Percentiles rank a stretch among this genome's conserved stretches.
Conservation (phyloP, 2,329 filamentous ascomycete species). For the Venturia asperata region DNA sequence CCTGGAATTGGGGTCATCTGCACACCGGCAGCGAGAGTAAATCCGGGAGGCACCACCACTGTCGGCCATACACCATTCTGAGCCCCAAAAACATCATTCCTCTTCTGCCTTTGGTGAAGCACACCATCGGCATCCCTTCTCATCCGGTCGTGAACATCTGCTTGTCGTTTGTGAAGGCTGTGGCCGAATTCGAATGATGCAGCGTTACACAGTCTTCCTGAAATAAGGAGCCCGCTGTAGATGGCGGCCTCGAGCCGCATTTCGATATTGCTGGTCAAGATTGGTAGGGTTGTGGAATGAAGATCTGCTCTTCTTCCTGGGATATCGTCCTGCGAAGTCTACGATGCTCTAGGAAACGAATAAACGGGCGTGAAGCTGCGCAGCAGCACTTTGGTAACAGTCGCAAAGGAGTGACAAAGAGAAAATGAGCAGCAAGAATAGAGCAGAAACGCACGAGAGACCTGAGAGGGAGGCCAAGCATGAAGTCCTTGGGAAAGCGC, state of each 20-base stretch:
- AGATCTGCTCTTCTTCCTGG: not conserved
- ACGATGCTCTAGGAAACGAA: conserved; percentile 1
- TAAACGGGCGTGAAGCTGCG: conserved; percentile 15
- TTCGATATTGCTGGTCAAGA: conserved; percentile 15
- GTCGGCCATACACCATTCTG: conserved; percentile 19
- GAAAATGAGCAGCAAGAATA: conserved; percentile 2
- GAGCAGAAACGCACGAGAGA: conserved; percentile 3
- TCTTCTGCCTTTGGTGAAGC: conserved; percentile 12
- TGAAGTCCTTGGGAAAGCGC: conserved; percentile 11
- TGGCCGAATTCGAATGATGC: conserved; percentile 2
- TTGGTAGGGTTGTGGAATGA: not conserved
- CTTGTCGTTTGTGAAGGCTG: conserved; percentile 13
- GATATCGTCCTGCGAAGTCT: conserved; percentile 16
- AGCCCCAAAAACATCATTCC: conserved; percentile 18
- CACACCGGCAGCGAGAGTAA: conserved; percentile 18
- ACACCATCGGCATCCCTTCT: conserved; percentile 16
- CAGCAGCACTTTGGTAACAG: conserved; percentile 14
- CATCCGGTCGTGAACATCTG: conserved; percentile 14
- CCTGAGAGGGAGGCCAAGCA: conserved; percentile 8
- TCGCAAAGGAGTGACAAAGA: conserved; percentile 15
- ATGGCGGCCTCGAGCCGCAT: conserved; percentile 19
- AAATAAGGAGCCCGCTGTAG: conserved; percentile 8
- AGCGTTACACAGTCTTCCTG: conserved; percentile 3
- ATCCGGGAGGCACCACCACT: conserved; percentile 19
- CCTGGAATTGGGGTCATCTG: conserved; percentile 13